Conservation (phyloP, 1,139 yeast species). For the Starmera stellimalicola region DNA sequence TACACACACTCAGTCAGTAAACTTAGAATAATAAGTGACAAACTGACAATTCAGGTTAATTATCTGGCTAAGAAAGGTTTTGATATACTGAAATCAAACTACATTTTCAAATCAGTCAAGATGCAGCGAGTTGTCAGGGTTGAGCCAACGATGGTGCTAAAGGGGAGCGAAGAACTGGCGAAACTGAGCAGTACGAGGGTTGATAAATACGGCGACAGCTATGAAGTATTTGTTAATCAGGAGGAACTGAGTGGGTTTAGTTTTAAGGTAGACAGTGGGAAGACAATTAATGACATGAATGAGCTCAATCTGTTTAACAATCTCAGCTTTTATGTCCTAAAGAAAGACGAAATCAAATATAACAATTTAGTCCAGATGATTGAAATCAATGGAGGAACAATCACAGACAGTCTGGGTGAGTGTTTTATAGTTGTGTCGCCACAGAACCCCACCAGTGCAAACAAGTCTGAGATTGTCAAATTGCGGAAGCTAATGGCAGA, state of each 20-base stretch:
- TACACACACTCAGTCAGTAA: slow-evolving; percentile 6
- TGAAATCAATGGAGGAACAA: slow-evolving; percentile 19
- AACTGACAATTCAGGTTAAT: slow-evolving; percentile 35
- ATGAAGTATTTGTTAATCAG: slow-evolving; percentile 21
- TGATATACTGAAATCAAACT: slow-evolving; percentile 56
- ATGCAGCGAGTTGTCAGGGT: slow-evolving; percentile 35
- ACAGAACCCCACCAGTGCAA: too few species aligned
- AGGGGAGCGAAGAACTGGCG: slow-evolving; percentile 22
- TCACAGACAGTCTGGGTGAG: slow-evolving; percentile 11
- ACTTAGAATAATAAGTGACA: slow-evolving; percentile 38
- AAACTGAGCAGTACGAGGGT: slow-evolving; percentile 21
- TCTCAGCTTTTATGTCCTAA: slow-evolving; percentile 22
- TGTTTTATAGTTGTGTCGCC: slow-evolving; percentile 21
- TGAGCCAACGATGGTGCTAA: slow-evolving; percentile 51
- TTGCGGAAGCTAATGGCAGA: too few species aligned
- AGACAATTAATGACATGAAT: slow-evolving; percentile 6
- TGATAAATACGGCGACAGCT: slow-evolving; percentile 52
- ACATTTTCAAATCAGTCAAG: slow-evolving; percentile 63
- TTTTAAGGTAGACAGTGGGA: slow-evolving; percentile 4
- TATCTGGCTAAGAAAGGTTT: slow-evolving; percentile 36
- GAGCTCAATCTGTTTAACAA: slow-evolving; percentile 15
- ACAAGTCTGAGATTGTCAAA: too few species aligned
- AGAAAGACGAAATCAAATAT: slow-evolving; percentile 2
- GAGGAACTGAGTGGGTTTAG: slow-evolving; percentile 7
- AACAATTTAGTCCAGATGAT: slow-evolving; percentile 9